These are phyloP conservation scores for Neurospora pannonica DNA, from an alignment of 495 filamentous ascomycete genomes.

Conservation along the genomic window DNA sequence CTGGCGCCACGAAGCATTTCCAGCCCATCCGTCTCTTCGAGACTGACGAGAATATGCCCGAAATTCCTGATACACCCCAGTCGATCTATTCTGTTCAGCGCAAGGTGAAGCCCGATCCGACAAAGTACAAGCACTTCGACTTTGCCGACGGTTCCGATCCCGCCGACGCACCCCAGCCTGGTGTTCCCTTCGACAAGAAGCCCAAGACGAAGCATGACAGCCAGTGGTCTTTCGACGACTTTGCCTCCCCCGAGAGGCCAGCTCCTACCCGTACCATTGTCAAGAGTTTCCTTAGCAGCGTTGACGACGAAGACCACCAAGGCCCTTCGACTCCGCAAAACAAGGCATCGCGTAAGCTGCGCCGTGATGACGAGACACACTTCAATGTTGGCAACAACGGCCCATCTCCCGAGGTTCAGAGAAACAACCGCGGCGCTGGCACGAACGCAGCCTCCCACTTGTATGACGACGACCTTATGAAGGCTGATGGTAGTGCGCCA, in stretches of 20 bases:
- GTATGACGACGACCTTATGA: constrained; percentile 28
- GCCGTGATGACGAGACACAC: constrained; percentile 70
- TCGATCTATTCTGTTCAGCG: constrained; percentile 28
- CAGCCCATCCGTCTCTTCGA: constrained; percentile 62
- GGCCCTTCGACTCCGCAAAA: constrained; percentile 36
- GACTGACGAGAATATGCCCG: constrained; percentile 36
- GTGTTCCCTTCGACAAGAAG: constrained; percentile 20
- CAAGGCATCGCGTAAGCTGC: constrained; percentile 51
- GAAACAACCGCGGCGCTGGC: constrained; percentile 32
- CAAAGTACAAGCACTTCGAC: constrained; percentile 82
- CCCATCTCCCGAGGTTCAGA: constrained; percentile 37
- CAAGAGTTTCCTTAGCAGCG: constrained; percentile 9
- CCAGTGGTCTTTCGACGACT: constrained; percentile 82
- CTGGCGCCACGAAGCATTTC: constrained; percentile 61
- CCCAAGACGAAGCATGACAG: constrained; percentile 53
- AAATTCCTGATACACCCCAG: constrained; percentile 30
- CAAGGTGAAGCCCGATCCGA: constrained; percentile 52
- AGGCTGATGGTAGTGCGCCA: constrained; percentile 45
- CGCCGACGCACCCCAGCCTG: constrained; percentile 24
- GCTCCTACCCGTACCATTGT: constrained; percentile 30
- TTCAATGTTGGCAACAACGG: constrained; percentile 50
- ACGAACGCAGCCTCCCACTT: constrained; percentile 57
- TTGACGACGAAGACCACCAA: background rate
- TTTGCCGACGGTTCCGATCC: constrained; percentile 55
- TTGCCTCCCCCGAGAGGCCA: constrained; percentile 70